phyloP scores from a whole-genome alignment of 441 rosid genomes.

The Isatis lusitanica region DNA sequence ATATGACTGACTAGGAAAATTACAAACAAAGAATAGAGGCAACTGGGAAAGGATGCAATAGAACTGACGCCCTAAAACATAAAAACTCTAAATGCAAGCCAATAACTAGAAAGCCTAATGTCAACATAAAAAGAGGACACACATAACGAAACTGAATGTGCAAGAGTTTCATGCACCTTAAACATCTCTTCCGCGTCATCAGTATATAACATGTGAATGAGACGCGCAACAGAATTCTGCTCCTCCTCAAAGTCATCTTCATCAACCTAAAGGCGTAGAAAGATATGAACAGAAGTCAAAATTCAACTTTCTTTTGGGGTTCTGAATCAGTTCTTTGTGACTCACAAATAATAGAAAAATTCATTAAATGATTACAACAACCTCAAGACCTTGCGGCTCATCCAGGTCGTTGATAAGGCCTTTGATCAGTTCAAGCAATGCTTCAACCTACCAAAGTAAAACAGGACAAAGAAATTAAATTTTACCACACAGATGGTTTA shows the following conservation, averaged over 20 bases:
- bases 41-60: constrained; percentile 11
- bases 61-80: background rate
- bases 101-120: constrained; percentile 26
- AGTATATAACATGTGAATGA: constrained; percentile 83
- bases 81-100: constrained; percentile 18
- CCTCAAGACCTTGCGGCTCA: constrained; percentile 52
- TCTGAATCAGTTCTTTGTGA: background rate
- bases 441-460: constrained; percentile 66
- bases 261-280: constrained; percentile 56
- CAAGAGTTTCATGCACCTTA: constrained; percentile 59
- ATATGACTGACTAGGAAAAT: background rate
- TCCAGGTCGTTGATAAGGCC: constrained; percentile 94
- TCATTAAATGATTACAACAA: constrained; percentile 48
- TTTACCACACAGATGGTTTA: constrained; percentile 20
- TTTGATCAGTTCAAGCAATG: constrained; percentile 81
- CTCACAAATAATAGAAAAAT: constrained; percentile 12
- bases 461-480: background rate
- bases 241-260: constrained; percentile 96
- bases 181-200: constrained; percentile 95
- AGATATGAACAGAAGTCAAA: background rate
- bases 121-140: constrained; percentile 14
- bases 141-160: constrained; percentile 11
- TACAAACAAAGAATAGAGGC: constrained; percentile 20
- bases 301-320: constrained; percentile 11
- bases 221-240: constrained; percentile 95